Conservation (phyloP, 768 basidiomycete genomes). For the Sistotremastrum suecicum region DNA sequence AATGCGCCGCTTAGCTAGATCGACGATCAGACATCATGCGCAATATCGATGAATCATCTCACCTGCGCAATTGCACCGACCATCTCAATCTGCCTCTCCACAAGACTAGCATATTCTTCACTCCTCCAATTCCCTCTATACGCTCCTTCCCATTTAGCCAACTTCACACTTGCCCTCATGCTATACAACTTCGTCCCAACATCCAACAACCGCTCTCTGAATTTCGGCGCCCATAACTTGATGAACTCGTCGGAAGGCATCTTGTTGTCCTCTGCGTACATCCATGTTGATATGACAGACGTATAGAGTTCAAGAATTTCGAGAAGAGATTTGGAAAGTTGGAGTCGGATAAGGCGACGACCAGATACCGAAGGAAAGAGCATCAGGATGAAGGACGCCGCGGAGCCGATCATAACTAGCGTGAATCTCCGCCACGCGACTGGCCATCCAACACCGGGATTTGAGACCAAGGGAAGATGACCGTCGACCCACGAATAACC, state of each 20-base stretch:
- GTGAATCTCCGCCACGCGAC: constrained; percentile 39
- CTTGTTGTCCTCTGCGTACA: constrained; percentile 11
- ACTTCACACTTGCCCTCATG: constrained; percentile 19
- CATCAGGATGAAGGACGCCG: constrained; percentile 39
- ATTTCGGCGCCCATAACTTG: background rate
- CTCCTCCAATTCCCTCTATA: constrained; percentile 39
- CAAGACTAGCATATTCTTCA: constrained; percentile 28
- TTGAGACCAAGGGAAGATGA: constrained; percentile 28
- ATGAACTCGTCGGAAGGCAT: constrained; percentile 6
- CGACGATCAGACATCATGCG: background rate
- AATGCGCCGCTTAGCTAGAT: constrained; percentile 27
- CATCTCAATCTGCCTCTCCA: constrained; percentile 28
- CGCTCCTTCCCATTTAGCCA: constrained; percentile 34
- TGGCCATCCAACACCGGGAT: constrained; percentile 37
- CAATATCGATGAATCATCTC: background rate
- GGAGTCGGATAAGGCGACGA: constrained; percentile 30
- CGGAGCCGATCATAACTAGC: constrained; percentile 35
- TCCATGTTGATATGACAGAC: constrained; percentile 29
- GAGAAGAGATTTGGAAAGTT: constrained; percentile 26
- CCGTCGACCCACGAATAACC: constrained; percentile 49
- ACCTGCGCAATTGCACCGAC: constrained; percentile 25
- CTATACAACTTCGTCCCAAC: constrained; percentile 20
- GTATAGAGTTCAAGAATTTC: constrained; percentile 28
- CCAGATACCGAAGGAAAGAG: constrained; percentile 37
- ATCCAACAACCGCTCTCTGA: constrained; percentile 12